A percentile compares a stretch with the other conserved stretches of the same genome.
phyloP scores from a whole-genome alignment of 139 green algal species.

The Chlorella sp. region DNA sequence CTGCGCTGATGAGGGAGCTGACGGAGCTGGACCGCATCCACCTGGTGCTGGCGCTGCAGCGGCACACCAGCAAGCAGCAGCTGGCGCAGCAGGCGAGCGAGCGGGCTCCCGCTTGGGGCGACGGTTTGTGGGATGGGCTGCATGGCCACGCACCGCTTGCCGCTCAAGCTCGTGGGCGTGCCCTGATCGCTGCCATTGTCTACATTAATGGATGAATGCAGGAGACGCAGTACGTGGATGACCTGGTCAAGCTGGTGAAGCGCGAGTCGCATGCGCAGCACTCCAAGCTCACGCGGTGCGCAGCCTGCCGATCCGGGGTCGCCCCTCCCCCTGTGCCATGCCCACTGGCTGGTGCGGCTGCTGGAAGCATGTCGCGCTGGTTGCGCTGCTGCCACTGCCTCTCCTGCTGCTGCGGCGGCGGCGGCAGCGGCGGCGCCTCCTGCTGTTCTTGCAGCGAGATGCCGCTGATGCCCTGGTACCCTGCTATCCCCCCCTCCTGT shows the following conservation, averaged over 20 bases:
- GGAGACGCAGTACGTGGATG: slow-evolving; percentile 32
- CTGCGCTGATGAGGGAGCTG: slow-evolving; percentile 31
- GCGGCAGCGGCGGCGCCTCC: background rate
- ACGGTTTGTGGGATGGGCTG: too few relatives aligned
- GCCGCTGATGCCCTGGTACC: background rate
- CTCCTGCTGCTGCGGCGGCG: background rate
- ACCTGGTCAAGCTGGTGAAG: slow-evolving; percentile 34
- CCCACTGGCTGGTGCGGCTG: background rate
- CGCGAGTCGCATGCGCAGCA: background rate
- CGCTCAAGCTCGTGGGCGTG: too few relatives aligned
- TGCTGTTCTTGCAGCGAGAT: too few relatives aligned
- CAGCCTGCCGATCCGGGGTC: too few relatives aligned
- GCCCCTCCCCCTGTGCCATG: background rate
- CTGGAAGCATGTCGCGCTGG: background rate
- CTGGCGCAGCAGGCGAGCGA: slow-evolving; percentile 37
- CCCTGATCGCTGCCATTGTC: too few relatives aligned
- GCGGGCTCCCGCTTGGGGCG: too few relatives aligned
- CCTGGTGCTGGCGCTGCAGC: slow-evolving; percentile 46
- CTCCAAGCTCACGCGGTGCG: slow-evolving; percentile 15
- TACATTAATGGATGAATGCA: too few relatives aligned
- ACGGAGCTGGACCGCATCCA: slow-evolving; percentile 49
- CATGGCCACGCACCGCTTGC: too few relatives aligned
- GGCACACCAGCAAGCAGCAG: slow-evolving; percentile 46
- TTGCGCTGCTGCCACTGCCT: too few relatives aligned
- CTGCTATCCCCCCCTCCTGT: background rate